Base-by-base conservation (phyloP, 306 rosid species). In the Delonix regia region DNA sequence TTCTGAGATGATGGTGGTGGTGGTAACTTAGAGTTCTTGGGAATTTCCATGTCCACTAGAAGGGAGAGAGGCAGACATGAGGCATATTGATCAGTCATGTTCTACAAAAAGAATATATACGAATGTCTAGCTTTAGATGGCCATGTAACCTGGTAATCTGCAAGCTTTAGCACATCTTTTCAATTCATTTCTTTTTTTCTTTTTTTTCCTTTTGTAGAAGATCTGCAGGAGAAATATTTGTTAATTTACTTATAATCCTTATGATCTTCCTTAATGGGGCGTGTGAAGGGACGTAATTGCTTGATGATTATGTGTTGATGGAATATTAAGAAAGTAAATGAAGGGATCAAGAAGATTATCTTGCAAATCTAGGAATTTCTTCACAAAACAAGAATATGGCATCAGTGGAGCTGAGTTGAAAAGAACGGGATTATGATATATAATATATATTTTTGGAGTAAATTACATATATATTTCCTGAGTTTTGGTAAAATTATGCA, bases 11-110 rank as follows among this genome's bases (percentile, higher is more conserved):
- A 79, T 81, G 80, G 81, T 65, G 69, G 71, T 64, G 70, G 78
- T 81, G 78, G 70, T 78, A 57, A 70, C 65, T 44, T 49, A 39
- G 79, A 76, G 76, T 82, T 83, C 85, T 70, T 77, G 81, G 25
- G 94, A 85, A 92, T 83, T 88, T 30, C 79, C 86, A 77, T 74
- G 83, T 88, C 86, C 68, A 85, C 27, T 22, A 41, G 82, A 72
- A 80, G 87, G 84, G 42, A 81, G 85, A 85, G 85, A 68, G 56
- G 71, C 60, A 63, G 83, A 77, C 88, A 89, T 51, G 15, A 78
- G 77, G 88, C 85, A 83, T 76, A 69, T 71, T 76, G 56, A n/a
- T n/a, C n/a, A 84, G 78, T 65, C 83, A 60, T 81, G 85, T 82
- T 84, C 86, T 77, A 84, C 82, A 12, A 63, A 25, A 12, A 79